These are phyloP conservation scores for Globisporangium canariense DNA, from an alignment of 352 stramenopile species.

Conservation along the genomic window DNA sequence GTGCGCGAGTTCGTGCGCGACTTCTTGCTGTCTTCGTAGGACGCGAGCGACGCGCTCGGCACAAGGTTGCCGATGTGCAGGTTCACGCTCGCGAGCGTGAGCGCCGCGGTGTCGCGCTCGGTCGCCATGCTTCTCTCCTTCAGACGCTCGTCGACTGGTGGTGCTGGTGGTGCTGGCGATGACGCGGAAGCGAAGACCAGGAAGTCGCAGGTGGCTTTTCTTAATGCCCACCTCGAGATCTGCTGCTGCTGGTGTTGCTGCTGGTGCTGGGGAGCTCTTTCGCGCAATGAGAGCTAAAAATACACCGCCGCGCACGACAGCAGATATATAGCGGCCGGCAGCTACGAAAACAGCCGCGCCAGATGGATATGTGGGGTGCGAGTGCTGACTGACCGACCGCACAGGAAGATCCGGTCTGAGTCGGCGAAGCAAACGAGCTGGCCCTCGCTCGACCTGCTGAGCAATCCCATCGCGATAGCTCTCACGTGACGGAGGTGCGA, in stretches of 20 bases:
- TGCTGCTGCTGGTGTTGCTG: too few relatives aligned
- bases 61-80: conserved; percentile 57
- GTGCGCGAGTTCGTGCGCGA: conserved; percentile 5
- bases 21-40: conserved; percentile 18
- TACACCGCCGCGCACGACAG: not conserved
- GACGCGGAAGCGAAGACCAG: not conserved
- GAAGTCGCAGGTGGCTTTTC: not conserved
- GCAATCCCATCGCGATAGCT: too few relatives aligned
- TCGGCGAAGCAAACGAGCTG: not conserved
- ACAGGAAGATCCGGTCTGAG: not conserved
- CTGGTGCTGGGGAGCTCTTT: not conserved
- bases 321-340: not conserved
- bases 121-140: conserved; percentile 5
- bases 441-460: not conserved
- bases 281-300: not conserved
- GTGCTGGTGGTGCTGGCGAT: not conserved
- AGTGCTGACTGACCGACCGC: not conserved
- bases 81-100: conserved; percentile 43
- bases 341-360: not conserved
- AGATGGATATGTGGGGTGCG: not conserved
- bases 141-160: not conserved
- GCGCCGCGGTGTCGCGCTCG: conserved; percentile 12
- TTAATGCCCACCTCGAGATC: not conserved
- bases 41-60: conserved; percentile 34
- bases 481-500: not conserved